Evolutionary conservation across 306 rosid genomes (phyloP).

Genomic region (Malus sylvestris): DNA sequence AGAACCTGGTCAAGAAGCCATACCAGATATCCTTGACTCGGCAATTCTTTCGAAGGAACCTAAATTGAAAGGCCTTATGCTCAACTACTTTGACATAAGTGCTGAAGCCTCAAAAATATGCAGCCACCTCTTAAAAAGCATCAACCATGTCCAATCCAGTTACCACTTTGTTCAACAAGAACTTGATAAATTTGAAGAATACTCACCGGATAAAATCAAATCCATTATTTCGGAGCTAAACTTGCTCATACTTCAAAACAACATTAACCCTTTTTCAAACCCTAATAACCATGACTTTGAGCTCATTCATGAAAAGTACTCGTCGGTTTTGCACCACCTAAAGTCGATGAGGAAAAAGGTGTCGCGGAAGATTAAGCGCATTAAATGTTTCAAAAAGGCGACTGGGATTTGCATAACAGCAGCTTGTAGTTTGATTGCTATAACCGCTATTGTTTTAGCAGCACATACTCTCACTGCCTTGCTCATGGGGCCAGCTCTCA

Average conservation of each 20-base stretch:
- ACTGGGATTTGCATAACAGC: constrained; percentile 22
- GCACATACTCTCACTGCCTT: constrained; percentile 27
- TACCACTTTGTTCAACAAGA: constrained; percentile 25
- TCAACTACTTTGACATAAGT: constrained; percentile 45
- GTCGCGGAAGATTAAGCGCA: constrained; percentile 28
- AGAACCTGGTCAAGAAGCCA: constrained; percentile 48
- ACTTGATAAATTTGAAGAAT: constrained; percentile 24
- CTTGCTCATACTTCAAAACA: constrained; percentile 18
- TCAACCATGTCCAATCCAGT: constrained; percentile 27
- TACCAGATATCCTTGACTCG: constrained; percentile 33
- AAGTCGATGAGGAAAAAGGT: constrained; percentile 42
- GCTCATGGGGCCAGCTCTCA: constrained; percentile 28
- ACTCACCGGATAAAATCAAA: constrained; percentile 9
- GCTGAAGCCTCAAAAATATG: constrained; percentile 55
- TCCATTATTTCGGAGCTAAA: constrained; percentile 21
- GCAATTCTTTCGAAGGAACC: constrained; percentile 21
- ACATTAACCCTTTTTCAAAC: constrained; percentile 32
- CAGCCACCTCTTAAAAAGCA: constrained; percentile 40
- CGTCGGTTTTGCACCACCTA: constrained; percentile 21
- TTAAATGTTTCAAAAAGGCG: constrained; percentile 24
- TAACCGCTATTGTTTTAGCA: constrained; percentile 22
- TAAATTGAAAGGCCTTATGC: constrained; percentile 36
- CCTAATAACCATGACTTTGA: constrained; percentile 28
- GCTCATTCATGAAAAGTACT: constrained; percentile 27
- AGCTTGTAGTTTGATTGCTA: constrained; percentile 32